Conservation (phyloP, 768 basidiomycete genomes). For the Ramaria rubella region DNA sequence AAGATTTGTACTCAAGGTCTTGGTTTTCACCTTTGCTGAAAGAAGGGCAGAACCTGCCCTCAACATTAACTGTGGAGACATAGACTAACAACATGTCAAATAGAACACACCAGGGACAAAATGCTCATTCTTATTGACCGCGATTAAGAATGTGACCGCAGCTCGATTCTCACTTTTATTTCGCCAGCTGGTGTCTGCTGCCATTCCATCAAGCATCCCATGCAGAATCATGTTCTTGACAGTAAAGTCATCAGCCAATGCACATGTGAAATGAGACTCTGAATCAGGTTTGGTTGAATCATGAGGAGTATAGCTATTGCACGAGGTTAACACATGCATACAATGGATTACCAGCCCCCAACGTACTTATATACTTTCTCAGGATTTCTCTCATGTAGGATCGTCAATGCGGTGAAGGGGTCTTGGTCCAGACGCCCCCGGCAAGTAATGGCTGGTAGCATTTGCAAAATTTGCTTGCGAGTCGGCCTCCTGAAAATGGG, state of each 20-base stretch:
- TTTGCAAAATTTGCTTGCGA: not conserved
- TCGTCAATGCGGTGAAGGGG: not conserved
- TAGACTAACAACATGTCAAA: not conserved
- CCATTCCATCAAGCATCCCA: not conserved
- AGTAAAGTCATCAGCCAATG: not conserved
- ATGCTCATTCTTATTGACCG: slow-evolving; percentile 2
- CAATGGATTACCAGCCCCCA: not conserved
- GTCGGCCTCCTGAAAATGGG: not conserved
- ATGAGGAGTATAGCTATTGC: not conserved
- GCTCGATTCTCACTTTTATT: slow-evolving; percentile 18
- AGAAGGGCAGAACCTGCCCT: not conserved
- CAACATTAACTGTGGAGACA: slow-evolving; percentile 4
- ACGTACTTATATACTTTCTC: not conserved
- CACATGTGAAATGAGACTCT: not conserved
- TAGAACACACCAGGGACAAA: slow-evolving; percentile 16
- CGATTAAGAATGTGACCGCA: slow-evolving; percentile 12
- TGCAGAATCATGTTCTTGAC: not conserved
- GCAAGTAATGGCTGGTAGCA: not conserved
- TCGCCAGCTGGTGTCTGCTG: slow-evolving; percentile 8
- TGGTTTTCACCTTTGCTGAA: not conserved
- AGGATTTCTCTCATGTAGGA: not conserved
- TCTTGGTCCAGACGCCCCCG: not conserved
- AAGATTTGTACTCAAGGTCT: not conserved
- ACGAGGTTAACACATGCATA: not conserved
- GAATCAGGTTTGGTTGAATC: not conserved